Evolutionary conservation across 495 filamentous ascomycete species (phyloP).

Genomic region (Thozetella sp.): DNA sequence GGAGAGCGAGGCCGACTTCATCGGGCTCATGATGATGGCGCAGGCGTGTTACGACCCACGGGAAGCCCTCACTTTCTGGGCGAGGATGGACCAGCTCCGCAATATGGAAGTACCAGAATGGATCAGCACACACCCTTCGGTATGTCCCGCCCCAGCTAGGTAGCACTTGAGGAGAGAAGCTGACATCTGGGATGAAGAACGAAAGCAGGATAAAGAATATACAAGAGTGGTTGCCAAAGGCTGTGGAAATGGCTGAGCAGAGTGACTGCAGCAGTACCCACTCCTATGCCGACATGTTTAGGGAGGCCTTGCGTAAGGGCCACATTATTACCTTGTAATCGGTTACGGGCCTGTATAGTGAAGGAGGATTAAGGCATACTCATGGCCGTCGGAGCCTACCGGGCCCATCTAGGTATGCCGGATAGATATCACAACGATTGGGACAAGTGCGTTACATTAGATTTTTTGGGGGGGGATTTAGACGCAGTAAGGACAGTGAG

Average conservation of each 20-base stretch:
- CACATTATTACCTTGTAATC: not conserved
- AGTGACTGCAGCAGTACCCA: constrained; percentile 51
- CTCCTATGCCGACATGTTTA: constrained; percentile 36
- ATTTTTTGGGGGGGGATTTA: too few relatives aligned
- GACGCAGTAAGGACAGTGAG: too few relatives aligned
- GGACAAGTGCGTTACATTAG: too few relatives aligned
- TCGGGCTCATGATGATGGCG: constrained; percentile 74
- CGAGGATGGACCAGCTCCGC: constrained; percentile 67
- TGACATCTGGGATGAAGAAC: too few relatives aligned
- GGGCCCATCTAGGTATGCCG: too few relatives aligned
- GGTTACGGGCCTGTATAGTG: not conserved
- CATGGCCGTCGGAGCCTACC: too few relatives aligned
- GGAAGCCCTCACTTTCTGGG: constrained; percentile 75
- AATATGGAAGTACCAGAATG: constrained; percentile 68
- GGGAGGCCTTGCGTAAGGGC: constrained; percentile 25
- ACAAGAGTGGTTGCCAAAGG: constrained; percentile 64
- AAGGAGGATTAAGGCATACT: too few relatives aligned
- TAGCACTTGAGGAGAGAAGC: too few relatives aligned
- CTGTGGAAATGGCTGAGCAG: constrained; percentile 48
- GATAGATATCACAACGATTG: too few relatives aligned
- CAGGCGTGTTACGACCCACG: constrained; percentile 69
- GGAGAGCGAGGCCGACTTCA: constrained; percentile 78
- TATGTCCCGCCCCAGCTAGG: constrained; percentile 24
- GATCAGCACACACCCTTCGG: constrained; percentile 84
- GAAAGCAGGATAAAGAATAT: constrained; percentile 73